Evolutionary conservation across 441 rosid genomes (phyloP).

Genomic region (Eruca vesicaria): DNA sequence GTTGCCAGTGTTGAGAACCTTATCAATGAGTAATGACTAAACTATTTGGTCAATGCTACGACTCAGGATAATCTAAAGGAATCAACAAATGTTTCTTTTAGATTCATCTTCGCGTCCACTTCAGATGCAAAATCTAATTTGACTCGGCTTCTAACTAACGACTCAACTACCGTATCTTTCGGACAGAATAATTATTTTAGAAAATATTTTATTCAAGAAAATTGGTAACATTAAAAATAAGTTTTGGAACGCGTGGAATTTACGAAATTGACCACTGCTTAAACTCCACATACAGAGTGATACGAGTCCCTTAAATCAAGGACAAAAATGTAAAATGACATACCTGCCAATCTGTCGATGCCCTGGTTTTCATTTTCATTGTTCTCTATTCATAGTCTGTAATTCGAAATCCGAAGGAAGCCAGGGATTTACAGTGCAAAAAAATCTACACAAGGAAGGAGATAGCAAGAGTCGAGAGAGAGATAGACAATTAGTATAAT

Average conservation of each 20-base stretch:
- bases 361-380: not conserved
- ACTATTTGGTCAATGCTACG: no score
- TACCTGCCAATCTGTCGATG: slow-evolving; percentile 24
- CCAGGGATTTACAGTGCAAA: slow-evolving; percentile 28
- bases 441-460: slow-evolving; percentile 8
- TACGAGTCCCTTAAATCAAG: not conserved
- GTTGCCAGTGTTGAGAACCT: no score
- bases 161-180: slow-evolving; percentile 6
- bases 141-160: no score
- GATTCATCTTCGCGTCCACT: not conserved
- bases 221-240: not conserved
- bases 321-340: slow-evolving; percentile 6
- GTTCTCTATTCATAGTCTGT: slow-evolving; percentile 5
- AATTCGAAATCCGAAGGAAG: slow-evolving; percentile 13
- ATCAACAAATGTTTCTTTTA: no score
- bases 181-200: no score
- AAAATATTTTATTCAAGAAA: no score
- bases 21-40: no score
- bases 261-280: slow-evolving; percentile 26
- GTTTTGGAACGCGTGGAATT: slow-evolving; percentile 10
- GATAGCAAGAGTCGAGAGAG: not conserved
- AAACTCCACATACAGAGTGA: not conserved
- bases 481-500: not conserved
- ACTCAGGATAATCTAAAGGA: no score
- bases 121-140: not conserved